Conservation (phyloP, 768 basidiomycete species). For the Auricularia heimuer region DNA sequence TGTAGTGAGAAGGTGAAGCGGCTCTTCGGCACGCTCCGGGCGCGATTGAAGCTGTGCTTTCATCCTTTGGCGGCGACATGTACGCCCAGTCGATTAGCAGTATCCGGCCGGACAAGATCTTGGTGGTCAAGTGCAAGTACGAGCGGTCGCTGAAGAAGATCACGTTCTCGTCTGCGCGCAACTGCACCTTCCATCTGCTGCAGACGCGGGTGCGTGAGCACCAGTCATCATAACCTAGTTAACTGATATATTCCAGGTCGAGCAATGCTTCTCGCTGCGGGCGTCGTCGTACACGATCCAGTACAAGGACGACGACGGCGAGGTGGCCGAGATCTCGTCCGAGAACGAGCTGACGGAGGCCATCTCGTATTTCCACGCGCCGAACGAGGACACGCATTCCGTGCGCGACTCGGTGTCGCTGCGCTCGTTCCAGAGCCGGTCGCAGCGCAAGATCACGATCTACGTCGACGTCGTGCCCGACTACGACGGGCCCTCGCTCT, state of each 20-base stretch:
- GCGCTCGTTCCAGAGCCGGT: conserved; percentile 1
- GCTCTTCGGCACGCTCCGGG: too few species aligned
- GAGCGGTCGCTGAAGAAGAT: conserved; percentile 67
- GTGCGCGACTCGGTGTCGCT: conserved; percentile 19
- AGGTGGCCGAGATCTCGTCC: conserved; percentile 54
- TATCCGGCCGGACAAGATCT: conserved; percentile 59
- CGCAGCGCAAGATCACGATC: conserved; percentile 60
- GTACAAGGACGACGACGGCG: conserved; percentile 86
- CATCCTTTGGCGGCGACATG: conserved; percentile 1
- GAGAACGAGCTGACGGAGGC: conserved; percentile 79
- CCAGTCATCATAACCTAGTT: too few species aligned
- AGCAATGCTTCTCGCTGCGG: conserved; percentile 71
- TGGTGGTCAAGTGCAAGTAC: conserved; percentile 78
- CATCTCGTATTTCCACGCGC: conserved; percentile 74
- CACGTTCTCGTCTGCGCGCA: conserved; percentile 66
- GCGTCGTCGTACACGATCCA: conserved; percentile 61
- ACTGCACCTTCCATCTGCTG: conserved; percentile 68
- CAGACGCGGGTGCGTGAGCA: conserved; percentile 49
- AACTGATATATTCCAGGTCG: conserved; percentile 42
- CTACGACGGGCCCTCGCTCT: conserved; percentile 85
- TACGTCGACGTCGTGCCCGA: conserved; percentile 71
- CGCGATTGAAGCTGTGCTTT: neutral
- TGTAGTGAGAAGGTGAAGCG: too few species aligned
- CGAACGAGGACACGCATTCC: conserved; percentile 52
- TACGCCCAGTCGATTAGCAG: conserved; percentile 8